phyloP scores from a whole-genome alignment of 2,329 filamentous ascomycete genomes.

The Tothia fuscella region DNA sequence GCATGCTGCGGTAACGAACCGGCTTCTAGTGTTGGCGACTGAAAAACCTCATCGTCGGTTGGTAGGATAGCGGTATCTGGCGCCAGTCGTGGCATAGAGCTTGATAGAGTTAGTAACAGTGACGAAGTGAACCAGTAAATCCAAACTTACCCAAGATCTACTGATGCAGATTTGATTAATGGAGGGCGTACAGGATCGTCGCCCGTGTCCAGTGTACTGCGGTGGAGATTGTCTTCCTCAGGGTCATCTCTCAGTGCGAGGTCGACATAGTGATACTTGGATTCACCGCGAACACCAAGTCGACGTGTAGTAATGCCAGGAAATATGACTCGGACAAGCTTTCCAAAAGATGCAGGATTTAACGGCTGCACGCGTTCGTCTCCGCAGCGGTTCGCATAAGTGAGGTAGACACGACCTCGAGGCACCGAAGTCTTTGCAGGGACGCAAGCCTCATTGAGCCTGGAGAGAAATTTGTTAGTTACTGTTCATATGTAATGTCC shows the following conservation, averaged over 20 bases:
- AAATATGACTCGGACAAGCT: conserved; percentile 91
- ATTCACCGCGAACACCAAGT: conserved; percentile 87
- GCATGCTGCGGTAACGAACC: conserved; percentile 25
- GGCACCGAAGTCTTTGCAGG: conserved; percentile 78
- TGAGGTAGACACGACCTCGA: conserved; percentile 84
- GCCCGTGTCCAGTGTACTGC: background rate
- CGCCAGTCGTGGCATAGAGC: conserved; percentile 21
- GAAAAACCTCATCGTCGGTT: conserved; percentile 16
- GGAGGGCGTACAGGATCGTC: background rate
- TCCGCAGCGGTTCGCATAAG: conserved; percentile 86
- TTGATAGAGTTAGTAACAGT: background rate
- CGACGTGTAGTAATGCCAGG: conserved; percentile 87
- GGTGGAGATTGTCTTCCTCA: background rate
- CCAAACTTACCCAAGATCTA: too few relatives aligned
- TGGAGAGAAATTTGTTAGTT: conserved; percentile 30
- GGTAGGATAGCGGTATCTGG: conserved; percentile 39
- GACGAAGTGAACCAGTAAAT: too few relatives aligned
- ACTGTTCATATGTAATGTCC: background rate
- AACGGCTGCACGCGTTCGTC: conserved; percentile 88
- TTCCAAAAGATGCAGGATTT: conserved; percentile 95
- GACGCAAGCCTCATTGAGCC: conserved; percentile 62
- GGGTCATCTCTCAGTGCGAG: conserved; percentile 37
- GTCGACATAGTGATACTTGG: conserved; percentile 85
- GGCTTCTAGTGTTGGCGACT: conserved; percentile 10
- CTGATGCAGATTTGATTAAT: background rate